Conservation (phyloP, 441 rosid genomes). For the Rhodomyrtus psidioides region DNA sequence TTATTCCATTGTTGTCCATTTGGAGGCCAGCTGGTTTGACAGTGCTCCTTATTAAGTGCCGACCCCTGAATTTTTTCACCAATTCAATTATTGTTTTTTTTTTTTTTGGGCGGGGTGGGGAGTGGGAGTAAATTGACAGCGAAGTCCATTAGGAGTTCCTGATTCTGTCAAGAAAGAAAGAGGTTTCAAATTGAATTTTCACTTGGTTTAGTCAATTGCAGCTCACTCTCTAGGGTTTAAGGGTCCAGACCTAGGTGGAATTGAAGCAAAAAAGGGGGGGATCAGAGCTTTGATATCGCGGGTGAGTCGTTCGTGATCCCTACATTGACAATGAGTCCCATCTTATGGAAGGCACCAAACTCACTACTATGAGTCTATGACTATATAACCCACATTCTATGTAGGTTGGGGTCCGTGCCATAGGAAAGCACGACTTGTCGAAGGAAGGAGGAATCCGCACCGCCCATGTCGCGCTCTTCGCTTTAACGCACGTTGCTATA, state of each 20-base stretch:
- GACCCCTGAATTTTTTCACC: background rate
- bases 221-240: background rate
- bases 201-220: background rate
- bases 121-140: background rate
- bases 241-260: background rate
- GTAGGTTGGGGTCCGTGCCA: background rate
- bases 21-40: background rate
- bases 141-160: background rate
- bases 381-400: no score
- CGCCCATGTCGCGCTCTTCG: fast-evolving
- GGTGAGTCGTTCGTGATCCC: background rate
- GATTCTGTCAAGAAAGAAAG: background rate
- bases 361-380: no score
- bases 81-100: background rate
- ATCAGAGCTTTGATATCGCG: background rate
- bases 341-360: background rate
- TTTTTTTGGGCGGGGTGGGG: background rate
- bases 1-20: background rate
- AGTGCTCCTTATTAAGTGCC: background rate
- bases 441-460: background rate
- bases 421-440: background rate
- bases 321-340: background rate
- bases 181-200: background rate
- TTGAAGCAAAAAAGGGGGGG: no score
- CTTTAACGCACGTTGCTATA: background rate